Base-by-base conservation (phyloP, 148 eudicot species). In the Vaccinium corymbosum region DNA sequence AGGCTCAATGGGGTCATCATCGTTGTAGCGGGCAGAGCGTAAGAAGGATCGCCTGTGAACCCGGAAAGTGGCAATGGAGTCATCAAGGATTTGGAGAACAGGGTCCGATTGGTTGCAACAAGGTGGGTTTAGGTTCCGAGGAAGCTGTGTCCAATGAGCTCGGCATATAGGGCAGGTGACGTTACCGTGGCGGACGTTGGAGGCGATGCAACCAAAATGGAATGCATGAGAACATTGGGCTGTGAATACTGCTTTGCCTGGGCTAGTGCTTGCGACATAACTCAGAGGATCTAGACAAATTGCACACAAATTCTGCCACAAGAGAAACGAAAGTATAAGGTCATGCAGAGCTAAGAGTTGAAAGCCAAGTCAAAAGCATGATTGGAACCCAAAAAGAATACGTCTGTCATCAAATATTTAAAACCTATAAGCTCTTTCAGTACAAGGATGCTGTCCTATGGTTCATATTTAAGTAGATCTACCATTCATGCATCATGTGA, bases 61-160 rank as follows among this genome's bases (percentile, higher is more conserved):
- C 51, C 97, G 91, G 82, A 93, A 91, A 19, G 89, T 91, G 83
- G 93, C 86, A 32, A 93, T 93, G 66, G 98, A 93, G 49, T 93
- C 91, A 78, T 93, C 95, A 12, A 93, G 93, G 80, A 93, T 92
- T 78, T 90, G 94, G 38, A 93, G 92, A 82, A 93, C 80, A 12
- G 98, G 98, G 81, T 93, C 97, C 11, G 89, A 72, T 77, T 90
- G 92, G 85, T 89, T 89, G 83, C 87, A 85, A 80, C 92, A 87
- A 35, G 91, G 94, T 53, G 90, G 86, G 53, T 89, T 90, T 35
- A 92, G 80, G 82, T 91, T 91, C 38, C 91, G 97, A 2, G 98
- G 98, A n/a, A 95, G 88, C 62, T 92, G 93, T 16, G 97, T 92
- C 98, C 98, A 95, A 29, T 90, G 95, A 5, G 98, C 98, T 52